Percentiles rank a stretch among this genome's conserved stretches.
These are phyloP conservation scores for Claviceps purpurea DNA, from an alignment of 2,329 filamentous ascomycete species.

Conservation along the genomic window DNA sequence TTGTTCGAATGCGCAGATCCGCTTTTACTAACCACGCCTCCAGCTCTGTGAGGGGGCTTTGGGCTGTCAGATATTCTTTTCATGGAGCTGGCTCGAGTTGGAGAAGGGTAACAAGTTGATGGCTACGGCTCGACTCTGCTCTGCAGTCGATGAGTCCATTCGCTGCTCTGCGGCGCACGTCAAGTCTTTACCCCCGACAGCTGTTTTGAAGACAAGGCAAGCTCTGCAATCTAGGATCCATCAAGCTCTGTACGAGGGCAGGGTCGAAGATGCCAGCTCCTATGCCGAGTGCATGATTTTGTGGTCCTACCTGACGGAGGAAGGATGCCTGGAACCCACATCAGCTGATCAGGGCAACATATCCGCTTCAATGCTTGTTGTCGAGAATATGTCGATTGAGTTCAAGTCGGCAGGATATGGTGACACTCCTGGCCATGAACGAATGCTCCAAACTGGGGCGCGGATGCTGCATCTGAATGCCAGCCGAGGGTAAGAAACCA, in stretches of 20 bases:
- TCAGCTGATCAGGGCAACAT: conserved; percentile 42
- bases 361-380: conserved; percentile 29
- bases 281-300: conserved; percentile 51
- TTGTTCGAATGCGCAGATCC: not conserved
- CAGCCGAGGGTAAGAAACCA: conserved; percentile 33
- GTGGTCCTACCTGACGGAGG: conserved; percentile 48
- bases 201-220: conserved; percentile 40
- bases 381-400: conserved; percentile 28
- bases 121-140: conserved; percentile 28
- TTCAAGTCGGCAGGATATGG: conserved; percentile 24
- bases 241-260: conserved; percentile 37
- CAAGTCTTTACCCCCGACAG: conserved; percentile 17
- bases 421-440: conserved; percentile 36
- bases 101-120: conserved; percentile 18
- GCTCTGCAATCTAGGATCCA: conserved; percentile 40
- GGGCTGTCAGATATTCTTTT: conserved; percentile 37
- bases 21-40: not conserved
- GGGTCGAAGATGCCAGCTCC: conserved; percentile 34
- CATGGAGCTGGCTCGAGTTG: conserved; percentile 58
- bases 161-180: conserved; percentile 5
- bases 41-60: conserved; percentile 10
- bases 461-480: conserved; percentile 55
- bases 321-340: conserved; percentile 27
- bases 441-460: conserved; percentile 54
- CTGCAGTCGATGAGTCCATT: conserved; percentile 19